Base-by-base conservation (phyloP, 148 eudicot species). In the Spergularia bocconei region DNA sequence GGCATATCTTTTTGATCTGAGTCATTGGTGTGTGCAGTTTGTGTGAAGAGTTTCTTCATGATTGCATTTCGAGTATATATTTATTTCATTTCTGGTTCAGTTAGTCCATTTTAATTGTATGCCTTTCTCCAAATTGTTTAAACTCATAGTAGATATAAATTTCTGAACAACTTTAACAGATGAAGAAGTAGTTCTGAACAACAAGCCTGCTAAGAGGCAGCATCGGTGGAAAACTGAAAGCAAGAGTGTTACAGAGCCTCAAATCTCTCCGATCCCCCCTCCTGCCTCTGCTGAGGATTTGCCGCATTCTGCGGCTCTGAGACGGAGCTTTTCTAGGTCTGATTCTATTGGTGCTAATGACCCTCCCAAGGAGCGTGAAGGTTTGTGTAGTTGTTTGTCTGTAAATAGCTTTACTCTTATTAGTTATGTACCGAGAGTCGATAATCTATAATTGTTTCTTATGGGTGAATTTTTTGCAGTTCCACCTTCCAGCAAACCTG, bases 161-260 rank as follows among this genome's bases (percentile, higher is more conserved):
- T 67, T 19, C 11, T 50, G 72, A 69, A 51, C 41, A 50, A 20
- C 7, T 3, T 38, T 67, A 69, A 53, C 86, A 89, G 98, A 85
- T 71, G 83, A 92, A 78, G 96, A 78, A 79, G 79, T 74, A 66
- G 79, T 64, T 77, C 79, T 82, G 53, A 86, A 83, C 74, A 82
- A 70, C 77, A 94, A 92, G 65, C 69, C 84, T 25, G 66, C 80
- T 70, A 95, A 95, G 79, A 90, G 91, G 84, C 96, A 86, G 75
- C 86, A 97, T 55, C 88, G 87, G 72, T 87, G 92, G 97, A 88
- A 90, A 77, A 68, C 90, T 53, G 97, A 90, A 79, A 79, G 75
- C 69, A 61, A 71, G 6, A 79, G 72, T 59, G 81, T 59, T 53
- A 74, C 80, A 72, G 93, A 86, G 74, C 79, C 84, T 69, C 86